Percentiles rank a stretch among this genome's conserved stretches.
phyloP scores from a whole-genome alignment of 352 stramenopile genomes.

The Globisporangium heterothallicum region DNA sequence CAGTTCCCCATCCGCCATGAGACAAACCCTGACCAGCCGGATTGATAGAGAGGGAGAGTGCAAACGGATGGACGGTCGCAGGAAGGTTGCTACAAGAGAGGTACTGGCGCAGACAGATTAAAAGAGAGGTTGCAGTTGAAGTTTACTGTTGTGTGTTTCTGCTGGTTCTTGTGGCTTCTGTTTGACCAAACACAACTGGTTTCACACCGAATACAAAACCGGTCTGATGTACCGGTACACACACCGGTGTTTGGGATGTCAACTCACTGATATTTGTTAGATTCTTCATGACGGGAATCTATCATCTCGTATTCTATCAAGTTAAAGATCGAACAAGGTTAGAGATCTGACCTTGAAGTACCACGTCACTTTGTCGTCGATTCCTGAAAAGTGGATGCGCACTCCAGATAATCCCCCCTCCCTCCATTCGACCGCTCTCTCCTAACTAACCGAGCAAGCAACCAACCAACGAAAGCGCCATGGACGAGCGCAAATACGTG shows the following conservation, averaged over 20 bases:
- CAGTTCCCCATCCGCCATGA: neutral
- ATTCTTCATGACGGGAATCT: too few species aligned
- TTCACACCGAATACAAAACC: too few species aligned
- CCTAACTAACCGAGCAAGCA: neutral
- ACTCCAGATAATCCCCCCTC: too few species aligned
- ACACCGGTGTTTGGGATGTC: too few species aligned
- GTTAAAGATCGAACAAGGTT: neutral
- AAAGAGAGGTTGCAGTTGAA: neutral
- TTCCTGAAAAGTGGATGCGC: too few species aligned
- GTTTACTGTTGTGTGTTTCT: neutral
- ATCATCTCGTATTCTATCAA: neutral
- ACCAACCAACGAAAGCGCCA: constrained; percentile 4
- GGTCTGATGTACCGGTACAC: too few species aligned
- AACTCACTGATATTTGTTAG: too few species aligned
- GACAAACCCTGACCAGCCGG: neutral
- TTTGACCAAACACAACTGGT: neutral
- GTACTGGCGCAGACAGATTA: neutral
- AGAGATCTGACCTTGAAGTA: neutral
- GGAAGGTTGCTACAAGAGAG: neutral
- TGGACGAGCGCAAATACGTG: constrained; percentile 60
- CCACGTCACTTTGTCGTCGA: too few species aligned
- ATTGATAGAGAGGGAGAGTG: too few species aligned
- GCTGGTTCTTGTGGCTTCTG: neutral
- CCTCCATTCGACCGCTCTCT: neutral
- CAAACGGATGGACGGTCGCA: neutral